phyloP scores from a whole-genome alignment of 2,329 filamentous ascomycete genomes.

The Pseudogymnoascus sp. region DNA sequence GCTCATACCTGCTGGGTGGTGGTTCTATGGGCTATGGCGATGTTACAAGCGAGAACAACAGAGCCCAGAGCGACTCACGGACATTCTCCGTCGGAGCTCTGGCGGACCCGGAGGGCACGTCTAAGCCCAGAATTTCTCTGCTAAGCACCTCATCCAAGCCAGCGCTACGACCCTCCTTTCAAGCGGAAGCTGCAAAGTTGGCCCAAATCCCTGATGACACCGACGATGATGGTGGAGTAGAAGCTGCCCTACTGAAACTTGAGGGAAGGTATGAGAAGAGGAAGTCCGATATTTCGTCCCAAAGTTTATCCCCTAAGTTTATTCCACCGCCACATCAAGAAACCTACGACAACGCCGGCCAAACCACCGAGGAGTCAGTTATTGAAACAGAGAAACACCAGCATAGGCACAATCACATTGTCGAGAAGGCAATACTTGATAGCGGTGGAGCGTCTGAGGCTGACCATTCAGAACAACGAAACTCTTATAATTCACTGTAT shows the following conservation, averaged over 20 bases:
- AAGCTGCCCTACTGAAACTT: slow-evolving; percentile 84
- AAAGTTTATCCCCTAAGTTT: slow-evolving; percentile 11
- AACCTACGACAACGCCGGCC: not conserved
- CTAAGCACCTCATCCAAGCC: slow-evolving; percentile 57
- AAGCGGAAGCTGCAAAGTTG: slow-evolving; percentile 78
- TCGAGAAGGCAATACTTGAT: slow-evolving; percentile 32
- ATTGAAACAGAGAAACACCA: slow-evolving; percentile 34
- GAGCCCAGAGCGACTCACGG: slow-evolving; percentile 34
- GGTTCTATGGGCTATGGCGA: slow-evolving; percentile 36
- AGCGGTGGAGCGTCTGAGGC: slow-evolving; percentile 21
- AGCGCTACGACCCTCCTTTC: slow-evolving; percentile 66
- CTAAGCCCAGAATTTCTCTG: slow-evolving; percentile 42
- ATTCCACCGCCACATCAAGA: slow-evolving; percentile 9
- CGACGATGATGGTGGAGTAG: slow-evolving; percentile 75
- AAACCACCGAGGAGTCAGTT: not conserved
- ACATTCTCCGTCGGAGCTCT: slow-evolving; percentile 52
- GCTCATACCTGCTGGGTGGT: slow-evolving; percentile 40
- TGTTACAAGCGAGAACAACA: slow-evolving; percentile 30
- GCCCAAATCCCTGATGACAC: slow-evolving; percentile 78
- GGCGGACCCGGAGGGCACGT: slow-evolving; percentile 32
- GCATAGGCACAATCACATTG: slow-evolving; percentile 38
- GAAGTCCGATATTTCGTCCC: slow-evolving; percentile 20
- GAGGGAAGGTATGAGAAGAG: slow-evolving; percentile 73
- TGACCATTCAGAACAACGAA: slow-evolving; percentile 15
- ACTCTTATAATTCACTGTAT: slow-evolving; percentile 9